Percentiles rank a stretch among this genome's conserved stretches.
phyloP scores from a whole-genome alignment of 2,329 filamentous ascomycete species.

The Sporothrix schenckii region DNA sequence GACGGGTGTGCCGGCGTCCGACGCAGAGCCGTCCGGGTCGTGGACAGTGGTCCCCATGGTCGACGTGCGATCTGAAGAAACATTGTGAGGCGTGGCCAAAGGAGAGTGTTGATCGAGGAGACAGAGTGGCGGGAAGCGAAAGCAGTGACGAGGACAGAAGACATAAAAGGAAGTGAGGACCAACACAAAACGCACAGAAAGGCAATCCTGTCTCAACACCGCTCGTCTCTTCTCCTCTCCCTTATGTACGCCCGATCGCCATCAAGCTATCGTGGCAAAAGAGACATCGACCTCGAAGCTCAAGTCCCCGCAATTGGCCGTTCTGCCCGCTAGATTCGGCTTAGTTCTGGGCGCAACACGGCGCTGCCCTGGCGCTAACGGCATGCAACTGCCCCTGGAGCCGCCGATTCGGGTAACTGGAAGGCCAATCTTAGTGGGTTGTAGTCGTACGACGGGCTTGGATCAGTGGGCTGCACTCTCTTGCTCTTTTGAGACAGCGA shows the following conservation, averaged over 20 bases:
- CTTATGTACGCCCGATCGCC: conserved; percentile 7
- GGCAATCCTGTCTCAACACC: background rate
- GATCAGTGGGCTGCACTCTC: conserved; percentile 3
- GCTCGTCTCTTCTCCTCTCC: background rate
- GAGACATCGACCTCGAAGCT: background rate
- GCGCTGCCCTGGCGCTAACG: background rate
- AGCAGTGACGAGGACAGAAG: background rate
- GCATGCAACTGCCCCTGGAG: background rate
- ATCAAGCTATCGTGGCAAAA: conserved; percentile 20
- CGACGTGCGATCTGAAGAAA: background rate
- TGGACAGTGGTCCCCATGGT: background rate
- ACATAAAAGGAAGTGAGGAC: background rate
- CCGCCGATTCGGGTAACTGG: conserved; percentile 13
- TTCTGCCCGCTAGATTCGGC: background rate
- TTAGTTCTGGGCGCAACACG: background rate
- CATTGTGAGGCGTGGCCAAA: background rate
- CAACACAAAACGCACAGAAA: background rate
- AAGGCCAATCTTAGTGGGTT: background rate
- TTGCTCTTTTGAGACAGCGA: conserved; percentile 1
- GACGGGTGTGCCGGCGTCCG: background rate
- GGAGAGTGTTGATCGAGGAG: background rate
- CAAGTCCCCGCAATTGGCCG: background rate
- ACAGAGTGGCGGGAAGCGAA: background rate
- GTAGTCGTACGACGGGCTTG: background rate
- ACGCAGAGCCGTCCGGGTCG: too few species aligned